Conservation (phyloP, 805 yeast genomes). For the Saturnispora sanitii region DNA sequence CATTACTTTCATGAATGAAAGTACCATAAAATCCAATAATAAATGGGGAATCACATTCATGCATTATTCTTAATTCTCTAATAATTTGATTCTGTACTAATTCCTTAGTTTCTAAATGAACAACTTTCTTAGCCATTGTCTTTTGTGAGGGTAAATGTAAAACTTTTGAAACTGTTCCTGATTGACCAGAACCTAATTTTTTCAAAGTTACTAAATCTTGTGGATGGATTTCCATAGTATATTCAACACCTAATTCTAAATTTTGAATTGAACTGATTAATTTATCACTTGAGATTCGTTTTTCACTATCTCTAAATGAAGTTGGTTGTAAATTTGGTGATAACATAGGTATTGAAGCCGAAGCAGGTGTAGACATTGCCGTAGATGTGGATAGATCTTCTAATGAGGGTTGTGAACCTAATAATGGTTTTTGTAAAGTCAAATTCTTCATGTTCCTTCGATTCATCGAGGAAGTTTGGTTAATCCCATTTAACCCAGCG, state of each 20-base stretch:
- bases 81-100: constrained; percentile 74
- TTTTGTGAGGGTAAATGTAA: constrained; percentile 81
- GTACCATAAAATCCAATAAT: constrained; percentile 92
- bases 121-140: constrained; percentile 82
- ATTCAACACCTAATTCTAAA: constrained; percentile 45
- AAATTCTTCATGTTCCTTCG: constrained; percentile 52
- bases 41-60: constrained; percentile 74
- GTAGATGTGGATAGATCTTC: constrained; percentile 4
- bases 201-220: constrained; percentile 68
- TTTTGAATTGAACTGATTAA: constrained; percentile 37
- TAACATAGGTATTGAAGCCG: neutral
- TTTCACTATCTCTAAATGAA: constrained; percentile 22
- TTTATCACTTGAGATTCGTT: constrained; percentile 26
- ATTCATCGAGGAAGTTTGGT: constrained; percentile 34
- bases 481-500: constrained; percentile 3
- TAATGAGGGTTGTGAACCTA: neutral
- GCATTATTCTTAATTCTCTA: constrained; percentile 82
- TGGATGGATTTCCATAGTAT: constrained; percentile 40
- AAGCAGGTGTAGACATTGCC: neutral
- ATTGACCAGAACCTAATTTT: constrained; percentile 84
- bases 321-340: neutral
- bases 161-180: constrained; percentile 86
- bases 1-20: constrained; percentile 60
- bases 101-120: constrained; percentile 75
- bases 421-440: constrained; percentile 26